A percentile compares a stretch with the other conserved stretches of the same genome.
phyloP scores from a whole-genome alignment of 192 early-diverging fungal genomes.

The Coemansia reversa region DNA sequence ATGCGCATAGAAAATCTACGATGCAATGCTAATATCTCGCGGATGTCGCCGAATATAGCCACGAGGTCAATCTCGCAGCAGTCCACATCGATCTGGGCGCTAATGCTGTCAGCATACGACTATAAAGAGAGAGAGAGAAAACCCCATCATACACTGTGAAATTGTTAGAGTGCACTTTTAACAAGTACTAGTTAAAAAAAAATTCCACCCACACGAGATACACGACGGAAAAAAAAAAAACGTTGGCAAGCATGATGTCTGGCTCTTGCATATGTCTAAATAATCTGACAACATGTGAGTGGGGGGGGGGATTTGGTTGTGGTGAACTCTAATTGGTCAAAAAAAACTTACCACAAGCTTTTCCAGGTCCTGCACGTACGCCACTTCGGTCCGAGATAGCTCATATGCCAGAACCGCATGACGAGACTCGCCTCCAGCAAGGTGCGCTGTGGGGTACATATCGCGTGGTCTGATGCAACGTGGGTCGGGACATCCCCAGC shows the following conservation, averaged over 20 bases:
- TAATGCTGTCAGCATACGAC: constrained; percentile 22
- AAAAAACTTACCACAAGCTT: constrained; percentile 29
- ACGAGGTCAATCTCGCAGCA: constrained; percentile 17
- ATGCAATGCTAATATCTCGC: constrained; percentile 35
- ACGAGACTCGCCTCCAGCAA: constrained; percentile 13
- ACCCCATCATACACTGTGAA: too few species aligned
- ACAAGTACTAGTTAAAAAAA: too few species aligned
- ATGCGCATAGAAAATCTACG: constrained; percentile 43
- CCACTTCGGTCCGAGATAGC: constrained; percentile 48
- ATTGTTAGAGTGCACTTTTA: too few species aligned
- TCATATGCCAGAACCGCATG: constrained; percentile 34
- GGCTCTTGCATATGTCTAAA: too few species aligned
- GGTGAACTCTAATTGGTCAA: neutral
- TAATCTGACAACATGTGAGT: too few species aligned
- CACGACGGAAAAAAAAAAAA: too few species aligned
- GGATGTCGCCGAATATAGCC: constrained; percentile 26
- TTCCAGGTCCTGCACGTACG: constrained; percentile 53
- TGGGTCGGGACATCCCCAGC: constrained; percentile 23
- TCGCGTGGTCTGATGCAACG: constrained; percentile 36
- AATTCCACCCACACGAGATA: too few species aligned
- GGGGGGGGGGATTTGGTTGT: too few species aligned
- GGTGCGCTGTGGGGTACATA: constrained; percentile 33
- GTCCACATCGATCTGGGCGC: constrained; percentile 17
- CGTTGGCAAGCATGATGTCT: too few species aligned
- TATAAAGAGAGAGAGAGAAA: neutral